Base-by-base conservation (phyloP, 2,329 filamentous ascomycete species). In the Uncinocarpus reesii region DNA sequence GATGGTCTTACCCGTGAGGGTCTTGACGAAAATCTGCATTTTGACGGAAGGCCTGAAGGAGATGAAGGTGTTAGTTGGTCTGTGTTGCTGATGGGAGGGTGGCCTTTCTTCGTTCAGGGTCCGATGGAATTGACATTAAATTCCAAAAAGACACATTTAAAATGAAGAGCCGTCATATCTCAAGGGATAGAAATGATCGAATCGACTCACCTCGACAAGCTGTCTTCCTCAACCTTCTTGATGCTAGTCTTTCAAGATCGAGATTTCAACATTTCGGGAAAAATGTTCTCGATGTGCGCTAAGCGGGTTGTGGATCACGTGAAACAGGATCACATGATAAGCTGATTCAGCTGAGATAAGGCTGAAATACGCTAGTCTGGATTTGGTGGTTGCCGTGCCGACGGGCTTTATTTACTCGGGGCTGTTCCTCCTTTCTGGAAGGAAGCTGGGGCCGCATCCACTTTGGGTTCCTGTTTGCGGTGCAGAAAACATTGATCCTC, bases 1-100 rank as follows among this genome's bases (percentile, higher is more conserved):
- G 84, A 96, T 96, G 71, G 92, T 96, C 85, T 96, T 96, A 70
- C 92, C 92, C 86, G 92, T 96, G 65, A 96, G 70, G 73, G 75
- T 77, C 67, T 78, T 78, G 61, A 78, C 75, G 71, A 78, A 72
- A 64, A 72, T 71, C 64, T 72, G 70, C 70, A 72, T 71, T 56
- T 62, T 71, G 65, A 67, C 64, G 49, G 71, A 69, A 66, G 66
- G 65, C 66, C 69, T 11, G 36, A 52, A 6, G 10, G 11, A 43
- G 8, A 40, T 24, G 16, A 21, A 7, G 23, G 20, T 45, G 2
- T 15, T 36, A 13, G 46, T 45, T 40, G 40, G 40, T 26, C 7
- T 29, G 26, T 6, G 26, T 11, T 7, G 26, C 26, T 11, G 26
- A 29, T 29, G 26, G 26, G 11, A 29, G 11, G 26, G 26, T 7